phyloP scores from a whole-genome alignment of 345 rosid genomes.

The Hirschfeldia incana region DNA sequence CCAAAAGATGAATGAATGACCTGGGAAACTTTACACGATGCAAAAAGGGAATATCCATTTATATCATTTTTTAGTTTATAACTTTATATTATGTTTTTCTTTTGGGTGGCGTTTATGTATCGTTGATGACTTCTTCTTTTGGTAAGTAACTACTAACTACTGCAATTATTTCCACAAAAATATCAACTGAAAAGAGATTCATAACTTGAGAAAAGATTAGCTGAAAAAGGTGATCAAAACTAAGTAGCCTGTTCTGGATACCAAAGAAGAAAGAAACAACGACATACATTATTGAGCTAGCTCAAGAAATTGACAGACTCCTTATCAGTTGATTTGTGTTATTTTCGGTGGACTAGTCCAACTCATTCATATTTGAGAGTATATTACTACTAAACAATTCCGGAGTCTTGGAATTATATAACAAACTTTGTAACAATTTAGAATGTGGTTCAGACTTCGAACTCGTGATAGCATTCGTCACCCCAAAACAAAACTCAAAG shows the following conservation, averaged over 20 bases:
- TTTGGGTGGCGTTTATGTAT: background rate
- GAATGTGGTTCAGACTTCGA: background rate
- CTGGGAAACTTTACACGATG: background rate
- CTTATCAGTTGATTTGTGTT: background rate
- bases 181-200: background rate
- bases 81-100: background rate
- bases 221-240: background rate
- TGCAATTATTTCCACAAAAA: background rate
- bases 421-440: background rate
- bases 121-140: background rate
- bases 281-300: background rate
- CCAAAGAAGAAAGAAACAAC: background rate
- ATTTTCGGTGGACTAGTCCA: background rate
- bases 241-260: background rate
- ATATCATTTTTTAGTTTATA: background rate
- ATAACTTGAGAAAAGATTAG: background rate
- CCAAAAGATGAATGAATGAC: background rate
- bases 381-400: background rate
- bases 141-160: background rate
- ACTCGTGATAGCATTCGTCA: background rate
- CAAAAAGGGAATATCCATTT: background rate
- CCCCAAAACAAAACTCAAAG: background rate
- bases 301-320: background rate
- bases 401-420: background rate
- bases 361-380: background rate